Base-by-base conservation (phyloP, 345 rosid species). In the Moricandia arvensis region DNA sequence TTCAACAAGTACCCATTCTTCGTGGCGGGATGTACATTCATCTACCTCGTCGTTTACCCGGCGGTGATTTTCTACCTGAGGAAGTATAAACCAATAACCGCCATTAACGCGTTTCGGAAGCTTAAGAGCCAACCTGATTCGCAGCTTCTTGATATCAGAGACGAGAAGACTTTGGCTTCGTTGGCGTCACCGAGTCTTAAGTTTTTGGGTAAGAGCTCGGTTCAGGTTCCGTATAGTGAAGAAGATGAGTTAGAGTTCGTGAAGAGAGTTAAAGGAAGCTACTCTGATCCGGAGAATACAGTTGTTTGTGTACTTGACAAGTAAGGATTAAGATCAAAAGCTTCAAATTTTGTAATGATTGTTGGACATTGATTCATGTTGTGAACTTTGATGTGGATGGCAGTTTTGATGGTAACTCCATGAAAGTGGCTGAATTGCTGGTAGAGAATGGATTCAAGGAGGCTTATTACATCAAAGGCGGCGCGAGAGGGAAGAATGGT, bases 341-440 rank as follows among this genome's bases (percentile, higher is more conserved):
- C n/a, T n/a, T n/a, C n/a, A n/a, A n/a, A n/a, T n/a, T n/a, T n/a
- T n/a, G n/a, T n/a, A n/a, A n/a, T n/a, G n/a, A 24, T 2, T n/a
- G 0, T 33, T 12, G 4, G 29, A 17, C 26, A 18, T 49, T 72
- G 59, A 16, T 71, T 37, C 60, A 18, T 24, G 62, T 69, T 68
- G 35, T 57, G 35, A 29, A 29, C 4, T 63, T 66, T 78, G 59
- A 34, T 78, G 72, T 78, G 81, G 91, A 93, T 76, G 91, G 91
- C 83, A 93, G 98, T 88, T 86, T 86, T 83, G 98, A 91, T 85
- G 97, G 90, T 74, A 83, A 85, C 85, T 91, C 97, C 45, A 8
- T 81, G 79, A 85, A 73, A 80, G 97, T 77, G 34, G 93, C 97
- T 21, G 91, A 90, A 82, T 81, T 91, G 74, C 41, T 93, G 83